Evolutionary conservation across 2,329 filamentous ascomycete species (phyloP), one percentile per base, ranked within the genome.

Genomic region (Cordyceps tenuipes): DNA sequence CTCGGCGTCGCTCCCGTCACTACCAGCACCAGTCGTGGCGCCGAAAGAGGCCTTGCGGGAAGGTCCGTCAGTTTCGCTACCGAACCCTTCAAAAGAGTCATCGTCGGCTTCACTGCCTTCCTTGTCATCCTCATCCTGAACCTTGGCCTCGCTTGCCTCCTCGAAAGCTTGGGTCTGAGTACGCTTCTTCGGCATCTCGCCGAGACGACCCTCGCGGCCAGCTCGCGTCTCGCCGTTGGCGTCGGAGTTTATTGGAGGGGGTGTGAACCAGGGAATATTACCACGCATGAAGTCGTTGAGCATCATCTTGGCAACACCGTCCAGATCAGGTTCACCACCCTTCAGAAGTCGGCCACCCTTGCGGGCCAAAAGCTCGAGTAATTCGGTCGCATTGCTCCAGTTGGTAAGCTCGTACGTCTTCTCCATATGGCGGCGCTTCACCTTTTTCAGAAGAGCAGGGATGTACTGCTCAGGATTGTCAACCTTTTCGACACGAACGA

Each of bases 401-500:
- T 87, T 87, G 68, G 85, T 90, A 26, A 99, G 77, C 59, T 94
- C 90, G 66, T 99, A 99, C 1, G 94, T 97, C 65, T 92, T 85
- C 70, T 97, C 91, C 68, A 99, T 83, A 70, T 99, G 93, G 62
- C 89, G 88, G 41, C 83, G 82, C 74, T 96, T 93, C 44, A 94
- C 92, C 62, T 87, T 88, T 53, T 77, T 80, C 58, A 99, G 77
- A 2, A 97, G 84, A 15, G 89, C 90, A 0, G 88, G 84, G 48
- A 99, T 94, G 70, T 99, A 99, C 68, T 99, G 94, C 68, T 95
- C 92, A 0, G 94, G 94, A 68, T 97, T 89, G 66, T 97, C 89
- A 0, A 99, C 93, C 69, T 96, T 97, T 73, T 99, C 94, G 2
- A 97, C 90, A 66, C 94, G 84, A 12, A 96, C 91, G 8, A 96